A percentile compares a stretch with the other conserved stretches of the same genome.
These are phyloP conservation scores for Cucumis hystrix DNA, from an alignment of 306 rosid genomes.

Conservation along the genomic window DNA sequence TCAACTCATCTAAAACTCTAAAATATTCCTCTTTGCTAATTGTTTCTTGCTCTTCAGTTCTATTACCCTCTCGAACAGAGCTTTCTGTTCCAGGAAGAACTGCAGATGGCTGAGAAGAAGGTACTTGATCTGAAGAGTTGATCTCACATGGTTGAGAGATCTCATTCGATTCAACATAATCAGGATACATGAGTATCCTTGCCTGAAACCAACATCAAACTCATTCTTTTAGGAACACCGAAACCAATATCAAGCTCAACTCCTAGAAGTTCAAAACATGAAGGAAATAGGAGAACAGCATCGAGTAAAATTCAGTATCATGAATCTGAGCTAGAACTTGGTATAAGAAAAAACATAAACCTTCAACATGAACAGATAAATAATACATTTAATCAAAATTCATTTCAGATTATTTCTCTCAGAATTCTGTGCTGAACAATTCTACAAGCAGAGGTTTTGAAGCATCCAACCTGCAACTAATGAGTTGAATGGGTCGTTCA, in stretches of 20 bases:
- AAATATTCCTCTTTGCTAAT: slow-evolving; percentile 57
- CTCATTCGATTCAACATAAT: slow-evolving; percentile 27
- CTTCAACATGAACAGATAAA: background rate
- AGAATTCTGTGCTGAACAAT: background rate
- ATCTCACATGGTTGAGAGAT: slow-evolving; percentile 23
- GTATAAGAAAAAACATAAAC: background rate
- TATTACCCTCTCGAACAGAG: slow-evolving; percentile 18
- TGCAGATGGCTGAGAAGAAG: slow-evolving; percentile 18
- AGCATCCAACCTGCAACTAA: background rate
- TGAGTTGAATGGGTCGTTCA: background rate
- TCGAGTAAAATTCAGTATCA: background rate
- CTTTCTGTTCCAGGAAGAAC: slow-evolving; percentile 16
- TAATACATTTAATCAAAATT: background rate
- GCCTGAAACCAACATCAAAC: slow-evolving; percentile 44
- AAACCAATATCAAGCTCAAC: slow-evolving; percentile 9
- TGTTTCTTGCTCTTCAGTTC: slow-evolving; percentile 24
- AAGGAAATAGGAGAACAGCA: background rate
- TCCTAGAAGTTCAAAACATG: background rate
- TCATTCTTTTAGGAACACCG: slow-evolving; percentile 13
- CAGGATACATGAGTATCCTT: slow-evolving; percentile 57
- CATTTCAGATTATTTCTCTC: background rate
- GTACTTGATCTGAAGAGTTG: slow-evolving; percentile 18
- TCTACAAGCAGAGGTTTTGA: background rate
- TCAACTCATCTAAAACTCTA: slow-evolving; percentile 57
- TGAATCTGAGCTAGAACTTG: background rate